Conservation (phyloP, 441 rosid genomes). For the Euphorbia corollata region DNA sequence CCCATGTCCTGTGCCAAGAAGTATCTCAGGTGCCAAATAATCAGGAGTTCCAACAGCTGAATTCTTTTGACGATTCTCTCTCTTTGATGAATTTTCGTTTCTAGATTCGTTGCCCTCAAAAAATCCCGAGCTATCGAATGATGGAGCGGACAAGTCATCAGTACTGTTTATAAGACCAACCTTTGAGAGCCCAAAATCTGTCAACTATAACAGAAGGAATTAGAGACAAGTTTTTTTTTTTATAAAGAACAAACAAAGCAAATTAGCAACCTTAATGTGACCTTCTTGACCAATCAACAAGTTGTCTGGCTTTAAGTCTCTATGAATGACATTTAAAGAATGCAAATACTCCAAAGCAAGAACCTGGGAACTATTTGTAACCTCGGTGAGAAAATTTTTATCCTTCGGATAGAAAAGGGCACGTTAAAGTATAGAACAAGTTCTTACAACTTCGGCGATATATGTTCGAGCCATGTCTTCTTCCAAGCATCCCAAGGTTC, state of each 20-base stretch:
- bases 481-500: slow-evolving; percentile 89
- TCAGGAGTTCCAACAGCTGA: slow-evolving; percentile 92
- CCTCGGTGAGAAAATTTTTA: slow-evolving; percentile 27
- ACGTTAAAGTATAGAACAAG: slow-evolving; percentile 13
- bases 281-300: slow-evolving; percentile 96
- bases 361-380: slow-evolving; percentile 56
- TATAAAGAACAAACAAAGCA: neutral
- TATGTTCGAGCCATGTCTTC: slow-evolving; percentile 89
- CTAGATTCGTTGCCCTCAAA: slow-evolving; percentile 49
- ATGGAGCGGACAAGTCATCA: slow-evolving; percentile 81
- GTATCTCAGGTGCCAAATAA: slow-evolving; percentile 98
- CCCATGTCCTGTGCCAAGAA: slow-evolving; percentile 97
- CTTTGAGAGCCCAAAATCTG: slow-evolving; percentile 98
- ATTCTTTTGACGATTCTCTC: slow-evolving; percentile 63
- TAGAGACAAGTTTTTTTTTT: slow-evolving; percentile 11
- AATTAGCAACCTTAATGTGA: slow-evolving; percentile 75
- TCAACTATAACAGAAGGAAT: slow-evolving; percentile 67
- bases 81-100: slow-evolving; percentile 34
- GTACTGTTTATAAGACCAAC: slow-evolving; percentile 98
- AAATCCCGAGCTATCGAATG: slow-evolving; percentile 47
- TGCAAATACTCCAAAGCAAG: slow-evolving; percentile 98
- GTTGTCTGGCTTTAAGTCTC: slow-evolving; percentile 98
- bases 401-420: neutral
- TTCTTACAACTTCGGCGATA: slow-evolving; percentile 94
- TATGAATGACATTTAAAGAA: slow-evolving; percentile 84